Evolutionary conservation across 768 basidiomycete species (phyloP).

Genomic region (Udeniomyces megalosporus): DNA sequence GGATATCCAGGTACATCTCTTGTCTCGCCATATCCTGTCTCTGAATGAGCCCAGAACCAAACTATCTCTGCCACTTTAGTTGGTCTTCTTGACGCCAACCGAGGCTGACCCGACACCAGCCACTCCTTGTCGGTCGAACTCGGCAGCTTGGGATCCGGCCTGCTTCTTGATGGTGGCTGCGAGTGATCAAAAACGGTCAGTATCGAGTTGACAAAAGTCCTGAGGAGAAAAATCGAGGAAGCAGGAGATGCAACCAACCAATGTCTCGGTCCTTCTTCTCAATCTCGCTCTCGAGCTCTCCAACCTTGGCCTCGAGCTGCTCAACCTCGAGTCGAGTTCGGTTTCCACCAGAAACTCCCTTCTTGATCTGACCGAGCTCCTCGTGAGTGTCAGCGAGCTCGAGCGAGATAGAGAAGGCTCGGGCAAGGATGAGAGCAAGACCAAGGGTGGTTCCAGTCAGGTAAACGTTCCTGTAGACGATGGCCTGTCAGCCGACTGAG

Average conservation of each 20-base stretch:
- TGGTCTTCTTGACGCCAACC: too few relatives aligned
- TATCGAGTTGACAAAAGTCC: background rate
- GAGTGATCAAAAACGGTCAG: background rate
- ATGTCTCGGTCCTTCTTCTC: constrained; percentile 50
- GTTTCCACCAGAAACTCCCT: constrained; percentile 32
- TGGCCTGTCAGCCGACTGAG: too few relatives aligned
- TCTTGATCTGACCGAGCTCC: constrained; percentile 67
- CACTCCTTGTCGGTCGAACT: constrained; percentile 48
- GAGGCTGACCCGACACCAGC: background rate
- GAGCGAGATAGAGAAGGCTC: constrained; percentile 79
- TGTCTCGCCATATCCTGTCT: too few relatives aligned
- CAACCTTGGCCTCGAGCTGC: constrained; percentile 43
- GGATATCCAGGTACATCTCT: too few relatives aligned
- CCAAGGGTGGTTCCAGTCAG: constrained; percentile 46
- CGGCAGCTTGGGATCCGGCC: constrained; percentile 54
- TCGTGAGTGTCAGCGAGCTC: constrained; percentile 84
- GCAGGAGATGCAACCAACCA: constrained; percentile 33
- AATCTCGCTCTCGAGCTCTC: constrained; percentile 46
- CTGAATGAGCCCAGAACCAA: too few relatives aligned
- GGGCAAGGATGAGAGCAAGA: constrained; percentile 83
- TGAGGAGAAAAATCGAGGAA: background rate
- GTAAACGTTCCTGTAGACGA: constrained; percentile 5
- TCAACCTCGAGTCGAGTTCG: constrained; percentile 22
- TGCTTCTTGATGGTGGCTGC: constrained; percentile 69
- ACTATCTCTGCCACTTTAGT: too few relatives aligned